Evolutionary conservation across 352 stramenopile genomes (phyloP).

Genomic region (Phytophthora citricola): DNA sequence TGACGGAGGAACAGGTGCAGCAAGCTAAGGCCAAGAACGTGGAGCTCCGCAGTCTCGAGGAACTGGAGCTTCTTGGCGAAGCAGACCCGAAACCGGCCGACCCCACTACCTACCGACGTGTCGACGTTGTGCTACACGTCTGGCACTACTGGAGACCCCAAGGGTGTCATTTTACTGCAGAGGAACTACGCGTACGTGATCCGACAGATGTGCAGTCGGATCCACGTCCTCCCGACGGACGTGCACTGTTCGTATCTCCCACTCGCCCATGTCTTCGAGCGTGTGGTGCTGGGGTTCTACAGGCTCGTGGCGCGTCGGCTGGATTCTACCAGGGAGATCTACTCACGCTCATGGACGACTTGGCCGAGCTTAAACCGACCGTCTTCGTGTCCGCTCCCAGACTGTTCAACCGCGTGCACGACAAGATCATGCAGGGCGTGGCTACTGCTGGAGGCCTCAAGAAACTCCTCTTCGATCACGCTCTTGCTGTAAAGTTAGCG

Average conservation of each 20-base stretch:
- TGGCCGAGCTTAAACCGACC: slow-evolving; percentile 91
- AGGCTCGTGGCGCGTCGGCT: slow-evolving; percentile 83
- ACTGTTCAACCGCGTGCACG: slow-evolving; percentile 96
- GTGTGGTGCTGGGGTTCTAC: slow-evolving; percentile 85
- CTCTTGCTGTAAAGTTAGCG: slow-evolving; percentile 47
- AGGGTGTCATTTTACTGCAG: slow-evolving; percentile 95
- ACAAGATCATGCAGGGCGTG: slow-evolving; percentile 89
- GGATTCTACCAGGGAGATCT: slow-evolving; percentile 85
- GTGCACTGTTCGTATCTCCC: slow-evolving; percentile 96
- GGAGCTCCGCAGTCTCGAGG: slow-evolving; percentile 40
- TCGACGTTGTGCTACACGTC: slow-evolving; percentile 94
- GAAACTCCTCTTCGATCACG: slow-evolving; percentile 58
- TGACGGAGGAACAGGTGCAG: slow-evolving; percentile 36
- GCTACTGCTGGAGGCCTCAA: slow-evolving; percentile 44
- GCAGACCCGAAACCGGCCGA: slow-evolving; percentile 35
- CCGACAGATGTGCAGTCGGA: slow-evolving; percentile 22
- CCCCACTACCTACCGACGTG: slow-evolving; percentile 67
- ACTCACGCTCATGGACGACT: slow-evolving; percentile 92
- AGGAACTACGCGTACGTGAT: slow-evolving; percentile 46
- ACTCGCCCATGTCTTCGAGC: slow-evolving; percentile 97
- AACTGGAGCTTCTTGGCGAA: slow-evolving; percentile 37
- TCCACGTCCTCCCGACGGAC: slow-evolving; percentile 53
- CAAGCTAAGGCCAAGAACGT: slow-evolving; percentile 26
- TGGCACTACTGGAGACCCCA: slow-evolving; percentile 94
- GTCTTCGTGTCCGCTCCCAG: slow-evolving; percentile 93